Evolutionary conservation across 352 stramenopile species (phyloP), one percentile per base, ranked within the genome.

Genomic region (Aphanomyces cochlioides): DNA sequence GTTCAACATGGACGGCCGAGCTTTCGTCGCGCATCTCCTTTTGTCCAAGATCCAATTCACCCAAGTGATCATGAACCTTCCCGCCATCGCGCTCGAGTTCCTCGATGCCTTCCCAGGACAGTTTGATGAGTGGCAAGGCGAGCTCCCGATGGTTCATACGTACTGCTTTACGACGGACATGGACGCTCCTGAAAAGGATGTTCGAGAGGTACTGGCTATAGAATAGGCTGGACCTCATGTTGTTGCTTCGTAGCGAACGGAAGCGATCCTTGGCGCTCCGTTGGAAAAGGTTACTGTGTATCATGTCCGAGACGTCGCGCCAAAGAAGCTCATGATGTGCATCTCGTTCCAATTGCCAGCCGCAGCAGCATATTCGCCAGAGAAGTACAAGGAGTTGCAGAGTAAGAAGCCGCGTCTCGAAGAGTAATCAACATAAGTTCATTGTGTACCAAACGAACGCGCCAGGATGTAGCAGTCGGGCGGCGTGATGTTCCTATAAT

Each of bases 321-420:
- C 96, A 0, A 98, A 97, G 73, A 99, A 99, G 77, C 91, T 97
- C 69, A 99, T 99, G 96, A 88, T 98, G 59, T 99, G 96, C 77
- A 88, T 98, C 39, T 97, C 89, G 38, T 99, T 99, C 78, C 73
- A 85, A 63, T 73, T 98, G n/a, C 93, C 96, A 0, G 78, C 82
- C 54, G 75, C 73, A 2, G 87, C 90, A 41, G 85, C 83, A 4
- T 90, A 84, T 73, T 90, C 77, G 37, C 73, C 70, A 4, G 81
- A 85, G 68, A 80, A 82, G 37, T 77, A 77, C 13, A 77, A 86
- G 54, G 75, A 85, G 45, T 19, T 70, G 47, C n/a, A 61, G 43
- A 28, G 47, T 7, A 63, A 56, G n/a, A 70, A 70, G 36, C 5
- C 36, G 17, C 17, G 40, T 70, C 10, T 17, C 45, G 38, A 66